Evolutionary conservation across 2,329 filamentous ascomycete species (phyloP).

Genomic region (Venturia oleaginea): DNA sequence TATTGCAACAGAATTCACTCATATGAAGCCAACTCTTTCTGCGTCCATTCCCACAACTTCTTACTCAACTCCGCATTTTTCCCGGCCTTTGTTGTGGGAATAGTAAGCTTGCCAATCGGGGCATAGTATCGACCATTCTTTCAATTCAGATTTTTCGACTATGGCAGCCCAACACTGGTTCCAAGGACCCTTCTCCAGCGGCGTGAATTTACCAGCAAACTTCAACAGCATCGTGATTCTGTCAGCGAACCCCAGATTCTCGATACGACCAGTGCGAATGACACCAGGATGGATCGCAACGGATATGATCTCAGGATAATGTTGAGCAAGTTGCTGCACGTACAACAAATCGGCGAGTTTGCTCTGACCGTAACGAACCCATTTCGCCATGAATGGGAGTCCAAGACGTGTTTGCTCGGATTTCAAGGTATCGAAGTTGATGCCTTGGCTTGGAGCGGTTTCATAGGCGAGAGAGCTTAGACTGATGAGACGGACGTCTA

Average conservation of each 20-base stretch:
- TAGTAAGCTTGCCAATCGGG: conserved; percentile 13
- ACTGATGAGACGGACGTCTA: conserved; percentile 39
- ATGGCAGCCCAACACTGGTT: conserved; percentile 14
- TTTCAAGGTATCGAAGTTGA: conserved; percentile 26
- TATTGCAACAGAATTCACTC: background rate
- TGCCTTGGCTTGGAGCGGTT: conserved; percentile 24
- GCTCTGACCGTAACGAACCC: conserved; percentile 36
- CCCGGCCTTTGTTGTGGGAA: background rate
- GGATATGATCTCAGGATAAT: conserved; percentile 36
- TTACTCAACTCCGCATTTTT: conserved; percentile 9
- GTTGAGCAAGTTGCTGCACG: conserved; percentile 31
- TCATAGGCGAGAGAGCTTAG: conserved; percentile 26
- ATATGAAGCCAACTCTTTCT: conserved; percentile 10
- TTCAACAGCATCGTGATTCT: background rate
- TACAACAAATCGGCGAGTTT: conserved; percentile 45
- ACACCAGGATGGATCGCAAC: conserved; percentile 42
- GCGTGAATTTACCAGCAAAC: background rate
- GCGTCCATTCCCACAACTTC: conserved; percentile 15
- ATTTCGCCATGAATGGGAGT: background rate
- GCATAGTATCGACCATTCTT: conserved; percentile 10
- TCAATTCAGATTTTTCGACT: conserved; percentile 1
- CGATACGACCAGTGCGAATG: conserved; percentile 35
- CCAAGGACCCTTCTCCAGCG: conserved; percentile 10
- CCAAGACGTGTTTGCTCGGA: background rate
- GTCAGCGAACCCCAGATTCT: background rate